These are phyloP conservation scores for Paraphaeosphaeria minitans DNA, from an alignment of 2,329 filamentous ascomycete species.

Conservation along the genomic window DNA sequence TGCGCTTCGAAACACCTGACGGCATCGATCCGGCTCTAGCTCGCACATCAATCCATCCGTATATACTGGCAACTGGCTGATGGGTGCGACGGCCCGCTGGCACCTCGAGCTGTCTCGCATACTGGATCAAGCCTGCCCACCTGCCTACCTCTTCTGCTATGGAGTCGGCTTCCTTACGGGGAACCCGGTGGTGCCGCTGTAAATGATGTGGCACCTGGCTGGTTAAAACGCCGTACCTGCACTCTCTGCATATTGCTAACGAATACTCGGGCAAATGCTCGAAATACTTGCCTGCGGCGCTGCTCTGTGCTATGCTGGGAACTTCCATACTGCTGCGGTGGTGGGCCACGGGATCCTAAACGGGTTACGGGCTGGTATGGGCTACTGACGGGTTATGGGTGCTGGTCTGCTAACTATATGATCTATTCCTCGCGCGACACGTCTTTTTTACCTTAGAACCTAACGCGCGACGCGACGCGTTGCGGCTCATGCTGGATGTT, in stretches of 20 bases:
- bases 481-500: background rate
- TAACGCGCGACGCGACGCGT: background rate
- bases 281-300: slow-evolving; percentile 12
- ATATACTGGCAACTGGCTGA: slow-evolving; percentile 11
- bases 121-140: slow-evolving; percentile 12
- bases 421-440: background rate
- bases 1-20: background rate
- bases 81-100: slow-evolving; percentile 6
- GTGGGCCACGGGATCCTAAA: background rate
- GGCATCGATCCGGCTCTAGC: slow-evolving; percentile 11
- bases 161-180: slow-evolving; percentile 2
- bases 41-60: slow-evolving; percentile 12
- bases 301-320: background rate
- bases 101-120: slow-evolving; percentile 16
- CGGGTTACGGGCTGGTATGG: background rate
- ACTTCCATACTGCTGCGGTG: background rate
- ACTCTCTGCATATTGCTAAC: slow-evolving; percentile 11
- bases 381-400: background rate
- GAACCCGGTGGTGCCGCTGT: background rate
- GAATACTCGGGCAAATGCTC: slow-evolving; percentile 15
- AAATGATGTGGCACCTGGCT: slow-evolving; percentile 14
- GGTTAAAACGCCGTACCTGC: slow-evolving; percentile 9
- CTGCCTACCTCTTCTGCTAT: slow-evolving; percentile 1
- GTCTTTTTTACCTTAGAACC: background rate
- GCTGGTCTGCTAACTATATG: background rate